phyloP scores from a whole-genome alignment of 1,284 basidiomycete species.

The Agaricales sp. region DNA sequence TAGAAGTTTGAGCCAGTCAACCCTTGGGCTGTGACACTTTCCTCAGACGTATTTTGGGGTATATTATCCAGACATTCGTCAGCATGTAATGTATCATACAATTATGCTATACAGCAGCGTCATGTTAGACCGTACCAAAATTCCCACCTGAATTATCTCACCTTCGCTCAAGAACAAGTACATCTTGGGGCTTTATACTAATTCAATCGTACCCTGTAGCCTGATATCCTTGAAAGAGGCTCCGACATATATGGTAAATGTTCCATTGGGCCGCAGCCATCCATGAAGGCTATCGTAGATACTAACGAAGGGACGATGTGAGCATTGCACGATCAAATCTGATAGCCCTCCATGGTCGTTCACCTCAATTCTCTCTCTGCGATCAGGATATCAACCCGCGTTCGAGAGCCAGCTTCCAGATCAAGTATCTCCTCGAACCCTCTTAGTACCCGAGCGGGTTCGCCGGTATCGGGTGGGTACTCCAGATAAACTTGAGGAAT shows the following conservation, averaged over 20 bases:
- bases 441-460: constrained; percentile 37
- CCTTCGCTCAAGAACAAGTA: too few species aligned
- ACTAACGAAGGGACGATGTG: constrained; percentile 6
- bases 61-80: too few species aligned
- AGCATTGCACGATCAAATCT: too few species aligned
- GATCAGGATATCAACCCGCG: constrained; percentile 21
- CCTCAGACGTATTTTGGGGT: too few species aligned
- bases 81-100: too few species aligned
- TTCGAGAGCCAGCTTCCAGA: constrained; percentile 21
- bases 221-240: constrained; percentile 12
- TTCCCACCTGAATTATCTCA: too few species aligned
- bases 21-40: too few species aligned
- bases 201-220: background rate
- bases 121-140: too few species aligned
- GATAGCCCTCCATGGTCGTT: too few species aligned
- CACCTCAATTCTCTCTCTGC: constrained; percentile 29
- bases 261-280: constrained; percentile 10
- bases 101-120: too few species aligned
- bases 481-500: constrained; percentile 45
- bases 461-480: constrained; percentile 33
- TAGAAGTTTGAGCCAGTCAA: too few species aligned
- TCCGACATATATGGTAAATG: constrained; percentile 11
- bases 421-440: constrained; percentile 39
- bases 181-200: too few species aligned
- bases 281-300: constrained; percentile 10